These are phyloP conservation scores for Zygoascus bituminiphila DNA, from an alignment of 805 yeast genomes.

Conservation along the genomic window DNA sequence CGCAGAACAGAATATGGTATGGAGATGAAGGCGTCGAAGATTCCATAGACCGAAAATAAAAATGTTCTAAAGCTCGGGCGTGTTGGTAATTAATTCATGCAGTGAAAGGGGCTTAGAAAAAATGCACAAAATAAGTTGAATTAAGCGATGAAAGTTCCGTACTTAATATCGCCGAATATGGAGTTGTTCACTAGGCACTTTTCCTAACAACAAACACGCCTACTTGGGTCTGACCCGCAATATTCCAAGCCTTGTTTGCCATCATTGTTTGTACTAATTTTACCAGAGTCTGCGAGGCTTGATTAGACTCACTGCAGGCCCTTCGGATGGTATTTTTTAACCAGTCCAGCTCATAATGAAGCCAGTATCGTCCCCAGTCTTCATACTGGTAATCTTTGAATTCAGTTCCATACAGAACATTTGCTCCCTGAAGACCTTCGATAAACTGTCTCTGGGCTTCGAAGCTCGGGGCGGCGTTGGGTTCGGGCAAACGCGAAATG, in stretches of 20 bases:
- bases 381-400: constrained; percentile 3
- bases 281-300: constrained; percentile 3
- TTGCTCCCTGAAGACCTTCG: constrained; percentile 6
- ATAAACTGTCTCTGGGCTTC: constrained; percentile 11
- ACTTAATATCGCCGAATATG: neutral
- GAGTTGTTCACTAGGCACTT: neutral
- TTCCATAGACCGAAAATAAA: no score
- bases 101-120: no score
- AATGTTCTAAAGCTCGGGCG: no score
- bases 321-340: constrained; percentile 9
- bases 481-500: constrained; percentile 17
- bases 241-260: constrained; percentile 7
- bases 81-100: no score
- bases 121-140: no score
- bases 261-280: constrained; percentile 13
- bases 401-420: constrained; percentile 11
- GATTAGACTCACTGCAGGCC: constrained; percentile 5
- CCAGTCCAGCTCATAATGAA: constrained; percentile 20
- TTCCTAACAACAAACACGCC: constrained; percentile 14
- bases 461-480: constrained; percentile 7
- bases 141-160: no score
- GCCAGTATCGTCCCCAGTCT: constrained; percentile 21
- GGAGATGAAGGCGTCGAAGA: no score
- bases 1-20: no score
- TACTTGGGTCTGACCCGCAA: constrained; percentile 7